phyloP scores from a whole-genome alignment of 345 rosid genomes.

The Linum trigynum region DNA sequence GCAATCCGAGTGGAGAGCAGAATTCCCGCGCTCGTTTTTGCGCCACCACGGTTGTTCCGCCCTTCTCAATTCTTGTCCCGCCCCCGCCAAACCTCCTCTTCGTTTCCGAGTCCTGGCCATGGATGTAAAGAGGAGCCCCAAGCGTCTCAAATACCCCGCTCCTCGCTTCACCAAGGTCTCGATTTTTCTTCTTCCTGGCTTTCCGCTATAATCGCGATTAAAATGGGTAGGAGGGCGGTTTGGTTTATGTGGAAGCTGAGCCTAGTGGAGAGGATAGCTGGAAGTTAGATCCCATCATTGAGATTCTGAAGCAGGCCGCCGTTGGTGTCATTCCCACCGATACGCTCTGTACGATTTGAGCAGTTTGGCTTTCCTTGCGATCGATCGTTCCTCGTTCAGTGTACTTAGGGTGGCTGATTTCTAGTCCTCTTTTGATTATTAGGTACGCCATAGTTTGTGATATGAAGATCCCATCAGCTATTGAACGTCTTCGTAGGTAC shows the following conservation, averaged over 20 bases:
- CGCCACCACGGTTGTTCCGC: slow-evolving; percentile 13
- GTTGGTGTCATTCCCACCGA: slow-evolving; percentile 95
- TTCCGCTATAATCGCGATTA: neutral
- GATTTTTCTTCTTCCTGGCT: neutral
- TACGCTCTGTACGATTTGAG: slow-evolving; percentile 42
- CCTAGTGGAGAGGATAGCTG: slow-evolving; percentile 61
- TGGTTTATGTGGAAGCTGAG: slow-evolving; percentile 61
- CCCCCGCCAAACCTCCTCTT: slow-evolving; percentile 9
- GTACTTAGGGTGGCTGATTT: neutral
- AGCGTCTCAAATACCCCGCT: slow-evolving; percentile 81
- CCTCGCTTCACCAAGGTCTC: slow-evolving; percentile 66
- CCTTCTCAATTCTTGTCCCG: slow-evolving; percentile 13
- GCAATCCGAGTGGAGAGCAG: slow-evolving; percentile 10
- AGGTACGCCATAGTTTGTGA: slow-evolving; percentile 77
- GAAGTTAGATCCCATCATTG: slow-evolving; percentile 57
- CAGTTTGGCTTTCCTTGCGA: neutral
- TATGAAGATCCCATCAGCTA: slow-evolving; percentile 58
- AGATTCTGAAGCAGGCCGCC: slow-evolving; percentile 73
- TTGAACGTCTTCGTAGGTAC: slow-evolving; percentile 88
- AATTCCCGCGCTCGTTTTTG: neutral
- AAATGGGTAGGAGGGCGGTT: slow-evolving; percentile 45
- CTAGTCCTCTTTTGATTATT: slow-evolving; percentile 6
- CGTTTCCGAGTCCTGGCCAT: slow-evolving; percentile 30
- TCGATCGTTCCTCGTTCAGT: neutral
- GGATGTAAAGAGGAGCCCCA: slow-evolving; percentile 72